Conservation (phyloP, 2,329 filamentous ascomycete genomes). For the Fusarium coffeatum region DNA sequence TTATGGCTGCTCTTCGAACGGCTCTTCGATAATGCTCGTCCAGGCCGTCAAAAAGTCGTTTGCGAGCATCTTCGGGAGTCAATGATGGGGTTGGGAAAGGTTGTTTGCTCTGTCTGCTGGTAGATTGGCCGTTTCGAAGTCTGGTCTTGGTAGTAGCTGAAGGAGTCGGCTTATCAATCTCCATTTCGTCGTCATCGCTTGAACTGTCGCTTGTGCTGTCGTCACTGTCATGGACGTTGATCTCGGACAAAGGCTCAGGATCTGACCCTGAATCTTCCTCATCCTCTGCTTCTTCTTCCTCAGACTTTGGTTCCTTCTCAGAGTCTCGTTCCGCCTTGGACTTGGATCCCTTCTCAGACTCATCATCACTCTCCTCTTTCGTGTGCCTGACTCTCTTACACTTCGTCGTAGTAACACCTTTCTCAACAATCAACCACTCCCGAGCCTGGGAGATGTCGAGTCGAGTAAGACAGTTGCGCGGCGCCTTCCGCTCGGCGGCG, state of each 20-base stretch:
- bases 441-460: neutral
- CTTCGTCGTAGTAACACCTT: neutral
- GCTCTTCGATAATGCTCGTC: neutral
- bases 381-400: neutral
- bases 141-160: neutral
- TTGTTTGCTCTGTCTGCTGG: neutral
- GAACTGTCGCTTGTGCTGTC: neutral
- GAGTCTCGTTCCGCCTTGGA: neutral
- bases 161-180: neutral
- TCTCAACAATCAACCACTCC: neutral
- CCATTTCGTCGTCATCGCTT: neutral
- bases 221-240: neutral
- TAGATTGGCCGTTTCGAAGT: rapidly evolving
- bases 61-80: neutral
- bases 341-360: neutral
- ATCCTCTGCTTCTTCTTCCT: neutral
- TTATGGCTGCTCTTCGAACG: neutral
- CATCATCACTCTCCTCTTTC: neutral
- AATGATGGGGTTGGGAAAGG: neutral
- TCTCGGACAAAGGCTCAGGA: neutral
- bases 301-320: too few species aligned
- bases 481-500: neutral
- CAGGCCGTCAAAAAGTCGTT: neutral
- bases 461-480: neutral
- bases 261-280: neutral